Conservation (phyloP, 768 basidiomycete species). For the Chiua virens region DNA sequence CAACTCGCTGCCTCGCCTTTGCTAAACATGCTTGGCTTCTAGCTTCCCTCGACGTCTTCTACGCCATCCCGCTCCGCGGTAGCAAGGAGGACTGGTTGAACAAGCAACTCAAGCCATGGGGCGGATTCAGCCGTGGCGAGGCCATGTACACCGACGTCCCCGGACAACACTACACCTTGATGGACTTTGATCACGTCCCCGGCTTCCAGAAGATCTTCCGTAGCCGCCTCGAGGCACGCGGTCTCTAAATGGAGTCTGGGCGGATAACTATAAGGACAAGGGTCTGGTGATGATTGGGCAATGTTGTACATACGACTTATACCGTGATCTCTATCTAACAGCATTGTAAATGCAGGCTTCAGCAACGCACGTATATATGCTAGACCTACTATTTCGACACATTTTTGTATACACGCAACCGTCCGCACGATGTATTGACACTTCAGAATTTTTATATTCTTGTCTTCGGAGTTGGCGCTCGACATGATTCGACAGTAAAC, state of each 20-base stretch:
- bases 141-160: conserved; percentile 26
- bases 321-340: too few relatives aligned
- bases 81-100: conserved; percentile 32
- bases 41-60: conserved; percentile 26
- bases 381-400: too few relatives aligned
- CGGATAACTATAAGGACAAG: too few relatives aligned
- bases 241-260: conserved; percentile 16
- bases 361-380: too few relatives aligned
- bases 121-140: conserved; percentile 22
- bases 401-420: too few relatives aligned
- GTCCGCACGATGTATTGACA: too few relatives aligned
- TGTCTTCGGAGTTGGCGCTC: too few relatives aligned
- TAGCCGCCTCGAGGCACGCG: conserved; percentile 23
- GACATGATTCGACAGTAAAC: too few relatives aligned
- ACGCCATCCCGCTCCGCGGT: conserved; percentile 27
- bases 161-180: conserved; percentile 30
- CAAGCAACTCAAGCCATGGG: conserved; percentile 29
- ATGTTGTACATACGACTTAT: too few relatives aligned
- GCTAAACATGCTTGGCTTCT: neutral
- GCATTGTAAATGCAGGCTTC: too few relatives aligned
- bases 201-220: conserved; percentile 32
- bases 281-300: too few relatives aligned
- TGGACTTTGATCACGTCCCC: conserved; percentile 33
- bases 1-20: neutral
- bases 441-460: too few relatives aligned